A percentile compares a stretch with the other conserved stretches of the same genome.
Evolutionary conservation across 1,284 basidiomycete genomes (phyloP).

Genomic region (Coniferiporia sulphurascens): DNA sequence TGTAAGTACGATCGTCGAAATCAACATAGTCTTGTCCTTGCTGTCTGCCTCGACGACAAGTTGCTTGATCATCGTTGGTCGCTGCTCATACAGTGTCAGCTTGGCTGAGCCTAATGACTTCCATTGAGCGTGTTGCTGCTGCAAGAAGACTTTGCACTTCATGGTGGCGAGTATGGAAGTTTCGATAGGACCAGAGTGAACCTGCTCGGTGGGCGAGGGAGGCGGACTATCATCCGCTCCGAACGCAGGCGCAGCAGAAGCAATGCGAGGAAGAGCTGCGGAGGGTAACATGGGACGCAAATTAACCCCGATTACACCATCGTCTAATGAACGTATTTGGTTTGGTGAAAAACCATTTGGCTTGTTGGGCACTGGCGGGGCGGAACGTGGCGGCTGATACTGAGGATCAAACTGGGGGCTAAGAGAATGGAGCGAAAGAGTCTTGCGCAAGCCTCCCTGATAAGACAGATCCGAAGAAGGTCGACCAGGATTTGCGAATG

Average conservation of each 20-base stretch:
- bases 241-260: constrained; percentile 49
- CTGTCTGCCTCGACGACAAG: constrained; percentile 91
- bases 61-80: constrained; percentile 88
- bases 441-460: constrained; percentile 45
- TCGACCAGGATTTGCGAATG: constrained; percentile 23
- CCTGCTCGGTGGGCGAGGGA: constrained; percentile 58
- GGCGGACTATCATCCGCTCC: constrained; percentile 64
- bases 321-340: constrained; percentile 28
- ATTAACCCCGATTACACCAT: constrained; percentile 22
- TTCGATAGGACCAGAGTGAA: constrained; percentile 61
- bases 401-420: constrained; percentile 47
- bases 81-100: constrained; percentile 82
- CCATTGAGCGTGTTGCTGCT: constrained; percentile 96
- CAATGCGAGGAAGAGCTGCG: constrained; percentile 46
- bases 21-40: constrained; percentile 72
- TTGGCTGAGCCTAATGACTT: constrained; percentile 88
- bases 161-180: constrained; percentile 84
- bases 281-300: constrained; percentile 58
- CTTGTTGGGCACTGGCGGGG: constrained; percentile 40
- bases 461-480: constrained; percentile 37
- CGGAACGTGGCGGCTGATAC: constrained; percentile 30
- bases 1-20: constrained; percentile 92
- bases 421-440: constrained; percentile 58
- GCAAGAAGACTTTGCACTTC: constrained; percentile 98
- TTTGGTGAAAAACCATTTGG: constrained; percentile 31